Percentiles rank a stretch among this genome's conserved stretches.
These are phyloP conservation scores for Dendrocalamus sinicus DNA, from an alignment of 176 grass and related monocot species.

Conservation along the genomic window DNA sequence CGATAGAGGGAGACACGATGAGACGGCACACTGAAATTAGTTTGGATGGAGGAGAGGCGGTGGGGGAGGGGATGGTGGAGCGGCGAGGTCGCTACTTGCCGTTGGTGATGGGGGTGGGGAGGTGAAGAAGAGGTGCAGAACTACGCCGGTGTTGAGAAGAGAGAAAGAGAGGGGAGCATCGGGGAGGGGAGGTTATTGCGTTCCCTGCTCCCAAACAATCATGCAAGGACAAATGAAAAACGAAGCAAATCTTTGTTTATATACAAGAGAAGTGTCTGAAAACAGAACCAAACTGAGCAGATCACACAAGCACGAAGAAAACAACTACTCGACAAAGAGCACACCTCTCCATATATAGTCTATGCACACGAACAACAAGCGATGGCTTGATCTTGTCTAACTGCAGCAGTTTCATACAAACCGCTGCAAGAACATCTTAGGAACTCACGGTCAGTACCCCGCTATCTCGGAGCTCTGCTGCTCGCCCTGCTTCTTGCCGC, in stretches of 20 bases:
- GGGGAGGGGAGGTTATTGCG: no score
- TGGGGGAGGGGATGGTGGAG: no score
- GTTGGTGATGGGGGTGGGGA: no score
- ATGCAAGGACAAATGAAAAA: not conserved
- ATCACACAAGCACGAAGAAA: not conserved
- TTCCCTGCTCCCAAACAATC: no score
- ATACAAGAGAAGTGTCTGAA: not conserved
- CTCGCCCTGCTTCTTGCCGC: slow-evolving; percentile 26
- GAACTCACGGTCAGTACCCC: slow-evolving; percentile 19
- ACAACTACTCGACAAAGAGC: not conserved
- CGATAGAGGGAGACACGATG: no score
- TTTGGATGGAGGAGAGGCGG: no score
- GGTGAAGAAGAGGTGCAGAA: no score
- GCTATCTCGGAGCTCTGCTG: slow-evolving; percentile 33
- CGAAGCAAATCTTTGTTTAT: not conserved
- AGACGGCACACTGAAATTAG: no score
- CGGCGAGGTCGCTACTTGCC: no score
- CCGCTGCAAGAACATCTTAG: not conserved
- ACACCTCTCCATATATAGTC: not conserved
- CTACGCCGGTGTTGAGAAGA: no score
- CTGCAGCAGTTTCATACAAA: not conserved
- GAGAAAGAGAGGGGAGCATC: no score
- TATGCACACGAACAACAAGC: not conserved
- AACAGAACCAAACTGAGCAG: not conserved
- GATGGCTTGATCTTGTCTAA: no score